phyloP scores from a whole-genome alignment of 228 moss, liverwort and hornwort species.

The Sphagnum fallax region DNA sequence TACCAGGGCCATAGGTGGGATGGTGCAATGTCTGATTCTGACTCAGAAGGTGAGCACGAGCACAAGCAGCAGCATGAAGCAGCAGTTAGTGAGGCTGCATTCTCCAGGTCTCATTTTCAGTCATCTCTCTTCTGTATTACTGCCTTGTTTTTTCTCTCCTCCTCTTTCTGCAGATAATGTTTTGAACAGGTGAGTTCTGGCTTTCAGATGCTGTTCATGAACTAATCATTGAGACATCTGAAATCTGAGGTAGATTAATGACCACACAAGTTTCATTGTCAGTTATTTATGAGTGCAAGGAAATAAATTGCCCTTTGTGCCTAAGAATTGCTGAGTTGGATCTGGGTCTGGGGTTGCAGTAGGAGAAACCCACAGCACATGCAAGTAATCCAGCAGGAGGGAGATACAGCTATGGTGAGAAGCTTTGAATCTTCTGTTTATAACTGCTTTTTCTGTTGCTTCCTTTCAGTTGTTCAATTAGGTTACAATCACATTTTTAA shows the following conservation, averaged over 20 bases:
- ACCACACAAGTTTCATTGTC: background rate
- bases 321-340: background rate
- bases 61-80: slow-evolving; percentile 40
- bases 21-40: slow-evolving; percentile 75
- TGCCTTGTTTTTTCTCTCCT: background rate
- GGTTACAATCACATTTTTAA: background rate
- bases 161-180: background rate
- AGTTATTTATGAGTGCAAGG: background rate
- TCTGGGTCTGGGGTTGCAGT: slow-evolving; percentile 6
- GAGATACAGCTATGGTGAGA: slow-evolving; percentile 20
- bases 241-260: background rate
- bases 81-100: slow-evolving; percentile 41
- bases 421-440: slow-evolving; percentile 1
- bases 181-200: background rate
- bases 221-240: background rate
- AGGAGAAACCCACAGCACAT: slow-evolving; percentile 25
- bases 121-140: background rate
- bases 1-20: slow-evolving; percentile 62
- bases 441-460: background rate
- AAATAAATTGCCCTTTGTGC: background rate
- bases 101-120: slow-evolving; percentile 23
- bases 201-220: too few relatives aligned
- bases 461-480: background rate
- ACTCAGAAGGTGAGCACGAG: slow-evolving; percentile 66
- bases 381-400: slow-evolving; percentile 22